Conservation (phyloP, 2,329 filamentous ascomycete species). For the Talaromyces verruculosus region DNA sequence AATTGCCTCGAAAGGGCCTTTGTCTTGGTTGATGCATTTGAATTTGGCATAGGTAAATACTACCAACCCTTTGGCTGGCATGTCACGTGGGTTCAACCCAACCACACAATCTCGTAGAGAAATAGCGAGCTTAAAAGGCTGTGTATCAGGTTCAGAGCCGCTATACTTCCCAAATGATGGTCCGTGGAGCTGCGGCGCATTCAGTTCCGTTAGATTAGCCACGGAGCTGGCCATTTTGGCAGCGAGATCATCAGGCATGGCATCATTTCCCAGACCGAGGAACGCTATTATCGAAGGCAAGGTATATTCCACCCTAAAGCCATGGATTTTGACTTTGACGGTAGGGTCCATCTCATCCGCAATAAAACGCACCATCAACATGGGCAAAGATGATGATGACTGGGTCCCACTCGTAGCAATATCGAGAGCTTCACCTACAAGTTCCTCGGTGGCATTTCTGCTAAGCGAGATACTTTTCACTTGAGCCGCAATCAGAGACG, state of each 20-base stretch:
- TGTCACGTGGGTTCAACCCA: conserved; percentile 76
- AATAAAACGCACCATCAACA: conserved; percentile 85
- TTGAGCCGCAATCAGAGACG: conserved; percentile 77
- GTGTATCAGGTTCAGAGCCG: conserved; percentile 36
- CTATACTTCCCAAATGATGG: conserved; percentile 24
- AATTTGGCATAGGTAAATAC: conserved; percentile 77
- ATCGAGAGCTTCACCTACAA: conserved; percentile 64
- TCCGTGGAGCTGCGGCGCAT: conserved; percentile 23
- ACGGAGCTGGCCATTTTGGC: conserved; percentile 75
- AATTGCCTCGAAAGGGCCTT: conserved; percentile 62
- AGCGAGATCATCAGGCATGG: conserved; percentile 71
- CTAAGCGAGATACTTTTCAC: conserved; percentile 62
- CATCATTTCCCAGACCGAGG: conserved; percentile 66
- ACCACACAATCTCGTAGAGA: conserved; percentile 76
- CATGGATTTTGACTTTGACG: conserved; percentile 82
- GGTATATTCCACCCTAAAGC: conserved; percentile 82
- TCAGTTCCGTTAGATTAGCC: conserved; percentile 67
- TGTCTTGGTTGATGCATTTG: conserved; percentile 64
- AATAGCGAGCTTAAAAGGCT: conserved; percentile 58
- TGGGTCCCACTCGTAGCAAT: conserved; percentile 27
- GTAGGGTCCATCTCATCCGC: conserved; percentile 92
- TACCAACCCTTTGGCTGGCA: conserved; percentile 73
- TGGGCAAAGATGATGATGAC: conserved; percentile 47
- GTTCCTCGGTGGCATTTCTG: conserved; percentile 67
- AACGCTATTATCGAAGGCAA: conserved; percentile 80